Evolutionary conservation across 257 asterid genomes (phyloP), one percentile per base, ranked within the genome.

Genomic region (Euphrasia confusa): DNA sequence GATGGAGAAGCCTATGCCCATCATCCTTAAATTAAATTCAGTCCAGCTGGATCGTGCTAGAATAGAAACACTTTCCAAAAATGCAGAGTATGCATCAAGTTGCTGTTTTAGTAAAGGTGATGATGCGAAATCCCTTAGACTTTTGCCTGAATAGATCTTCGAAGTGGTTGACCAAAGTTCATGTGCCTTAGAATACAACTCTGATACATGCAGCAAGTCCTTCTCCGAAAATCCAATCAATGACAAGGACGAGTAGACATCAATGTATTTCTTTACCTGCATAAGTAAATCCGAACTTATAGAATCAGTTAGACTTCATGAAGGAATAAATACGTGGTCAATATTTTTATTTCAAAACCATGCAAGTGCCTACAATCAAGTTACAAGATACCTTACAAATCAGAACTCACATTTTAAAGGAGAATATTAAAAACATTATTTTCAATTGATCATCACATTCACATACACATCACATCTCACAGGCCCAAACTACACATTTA

Each of bases 11-110:
- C 99, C 99, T 63, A 79, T 7, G 18, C 86, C 80, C 99, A 92
- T 89, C 81, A 89, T 70, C 79, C 72, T 81, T 74, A 89, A 72
- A 75, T 92, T 89, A 74, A 92, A 92, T 64, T 92, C 97, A 17
- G 99, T 89, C 97, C 99, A 92, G 79, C 81, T 92, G 54, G 99
- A 92, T 74, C 97, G 87, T 50, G 96, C 99, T 70, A 92, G 83
- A 4, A 79, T 82, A 53, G 97, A 87, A 76, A 92, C 85, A 79
- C 87, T 84, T 64, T 78, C 77, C 79, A 92, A 77, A 74, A 92
- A 85, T 33, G 61, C 59, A 17, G 90, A 73, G 77, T 78, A 92
- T 45, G 96, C 94, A 69, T 86, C 84, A 71, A 83, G 58, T 78
- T 86, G 94, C 71, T 57, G 68, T 76, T 80, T 75, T 65, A 78